Evolutionary conservation across 257 asterid genomes (phyloP), one percentile per base, ranked within the genome.

Genomic region (Gentiana straminea): DNA sequence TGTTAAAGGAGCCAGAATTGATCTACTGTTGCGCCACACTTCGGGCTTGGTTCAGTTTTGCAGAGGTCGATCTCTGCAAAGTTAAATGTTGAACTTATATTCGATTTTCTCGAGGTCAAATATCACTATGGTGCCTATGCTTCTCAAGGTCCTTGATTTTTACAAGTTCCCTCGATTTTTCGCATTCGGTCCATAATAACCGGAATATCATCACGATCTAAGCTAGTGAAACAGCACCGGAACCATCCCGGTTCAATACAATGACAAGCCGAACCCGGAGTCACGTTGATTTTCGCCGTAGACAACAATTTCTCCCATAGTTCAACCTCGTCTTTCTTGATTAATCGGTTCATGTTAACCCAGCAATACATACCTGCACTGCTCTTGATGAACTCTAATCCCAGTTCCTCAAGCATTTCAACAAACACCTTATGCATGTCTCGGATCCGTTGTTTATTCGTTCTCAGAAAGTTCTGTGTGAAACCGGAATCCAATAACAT

Each of bases 231-330:
- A 78, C 97, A 92, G 63, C 82, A 68, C 63, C 99, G 74, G 67
- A 92, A 92, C 99, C 99, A 92, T 74, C 94, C 98, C 61, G 97
- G 91, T 69, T 92, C 99, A 39, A 88, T 83, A 68, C 97, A 92
- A 57, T 92, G 99, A 68, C 99, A 92, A 53, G 99, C 88, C 0
- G 95, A 84, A 36, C 96, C 98, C 57, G 98, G 95, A 51, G 92
- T 83, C 7, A 75, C 92, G 52, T 83, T 88, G 51, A 85, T 73
- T 77, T 88, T 92, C 49, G 90, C 95, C 51, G 55, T 54, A 70
- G 61, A 77, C 57, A 85, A 70, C 46, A 92, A 81, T 79, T 81
- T 92, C 7, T 88, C 86, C 86, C 94, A 92, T 56, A 92, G 72
- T 64, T 88, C 97, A 64, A 85, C 85, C 89, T 91, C 98, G 65